phyloP scores from a whole-genome alignment of 2,329 filamentous ascomycete genomes.

The Nemania bipapillata region DNA sequence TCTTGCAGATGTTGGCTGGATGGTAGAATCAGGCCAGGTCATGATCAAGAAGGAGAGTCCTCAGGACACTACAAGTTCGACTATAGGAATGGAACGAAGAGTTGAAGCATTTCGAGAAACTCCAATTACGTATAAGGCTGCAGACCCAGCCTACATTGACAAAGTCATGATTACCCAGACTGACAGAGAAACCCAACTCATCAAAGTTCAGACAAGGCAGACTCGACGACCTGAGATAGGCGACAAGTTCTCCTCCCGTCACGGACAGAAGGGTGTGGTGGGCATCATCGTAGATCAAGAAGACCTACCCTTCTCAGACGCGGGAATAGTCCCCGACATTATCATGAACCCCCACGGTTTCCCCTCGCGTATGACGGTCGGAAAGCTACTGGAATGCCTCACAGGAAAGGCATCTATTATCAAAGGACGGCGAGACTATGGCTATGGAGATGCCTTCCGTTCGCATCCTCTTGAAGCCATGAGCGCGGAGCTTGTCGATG shows the following conservation, averaged over 20 bases:
- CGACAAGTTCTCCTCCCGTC: conserved; percentile 98
- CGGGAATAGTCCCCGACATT: conserved; percentile 92
- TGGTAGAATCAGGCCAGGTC: conserved; percentile 80
- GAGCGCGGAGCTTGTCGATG: conserved; percentile 81
- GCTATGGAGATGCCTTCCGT: conserved; percentile 82
- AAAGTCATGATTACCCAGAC: conserved; percentile 94
- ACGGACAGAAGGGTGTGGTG: conserved; percentile 97
- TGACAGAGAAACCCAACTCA: conserved; percentile 83
- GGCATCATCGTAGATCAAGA: conserved; percentile 97
- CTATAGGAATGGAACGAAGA: conserved; percentile 74
- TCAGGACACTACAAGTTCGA: conserved; percentile 74
- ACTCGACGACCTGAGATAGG: conserved; percentile 93
- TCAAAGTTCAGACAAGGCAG: conserved; percentile 97
- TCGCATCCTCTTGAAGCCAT: conserved; percentile 87
- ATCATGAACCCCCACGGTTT: conserved; percentile 99
- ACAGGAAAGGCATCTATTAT: conserved; percentile 93
- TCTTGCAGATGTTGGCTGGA: conserved; percentile 84
- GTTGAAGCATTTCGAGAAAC: conserved; percentile 73
- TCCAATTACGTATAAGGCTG: conserved; percentile 80
- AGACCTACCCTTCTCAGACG: conserved; percentile 94
- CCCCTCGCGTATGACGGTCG: conserved; percentile 98
- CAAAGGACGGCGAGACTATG: conserved; percentile 86
- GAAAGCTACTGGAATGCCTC: conserved; percentile 94
- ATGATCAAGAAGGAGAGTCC: conserved; percentile 93
- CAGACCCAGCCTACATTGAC: conserved; percentile 89